phyloP scores from a whole-genome alignment of 176 grass and related monocot genomes.

The Hyparrhenia diplandra region DNA sequence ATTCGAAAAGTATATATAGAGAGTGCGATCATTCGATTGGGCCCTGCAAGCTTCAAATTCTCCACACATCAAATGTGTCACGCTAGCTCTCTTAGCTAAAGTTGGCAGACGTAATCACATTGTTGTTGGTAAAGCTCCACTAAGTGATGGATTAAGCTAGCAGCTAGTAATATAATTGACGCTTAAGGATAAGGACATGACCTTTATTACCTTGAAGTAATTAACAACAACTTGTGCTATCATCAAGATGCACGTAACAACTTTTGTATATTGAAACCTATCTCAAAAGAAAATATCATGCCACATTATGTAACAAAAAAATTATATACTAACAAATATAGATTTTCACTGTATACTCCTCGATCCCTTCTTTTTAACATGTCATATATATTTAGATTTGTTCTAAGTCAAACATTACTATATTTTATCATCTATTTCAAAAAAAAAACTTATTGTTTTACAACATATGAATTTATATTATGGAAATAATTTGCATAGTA shows the following conservation, averaged over 20 bases:
- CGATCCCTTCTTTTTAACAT: no score
- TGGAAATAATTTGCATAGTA: no score
- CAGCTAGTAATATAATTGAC: constrained; percentile 18
- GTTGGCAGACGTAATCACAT: constrained; percentile 37
- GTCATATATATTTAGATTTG: no score
- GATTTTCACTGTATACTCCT: no score
- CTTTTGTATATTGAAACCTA: neutral
- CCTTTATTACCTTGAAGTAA: neutral
- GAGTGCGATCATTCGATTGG: constrained; percentile 17
- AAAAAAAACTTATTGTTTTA: no score
- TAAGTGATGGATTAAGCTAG: constrained; percentile 29
- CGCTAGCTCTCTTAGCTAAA: constrained; percentile 30
- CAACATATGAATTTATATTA: no score
- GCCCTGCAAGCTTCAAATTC: constrained; percentile 4
- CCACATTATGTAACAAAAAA: neutral
- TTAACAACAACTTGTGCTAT: constrained; percentile 1
- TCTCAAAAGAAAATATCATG: no score
- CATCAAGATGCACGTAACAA: neutral
- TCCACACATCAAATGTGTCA: constrained; percentile 19
- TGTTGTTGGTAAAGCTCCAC: constrained; percentile 47
- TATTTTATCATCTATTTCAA: no score
- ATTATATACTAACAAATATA: neutral
- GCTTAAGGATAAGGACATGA: constrained; percentile 36
- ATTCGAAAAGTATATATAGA: neutral
- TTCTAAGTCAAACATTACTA: no score